Evolutionary conservation across 495 filamentous ascomycete species (phyloP).

Genomic region (Aspergillus hancockii): DNA sequence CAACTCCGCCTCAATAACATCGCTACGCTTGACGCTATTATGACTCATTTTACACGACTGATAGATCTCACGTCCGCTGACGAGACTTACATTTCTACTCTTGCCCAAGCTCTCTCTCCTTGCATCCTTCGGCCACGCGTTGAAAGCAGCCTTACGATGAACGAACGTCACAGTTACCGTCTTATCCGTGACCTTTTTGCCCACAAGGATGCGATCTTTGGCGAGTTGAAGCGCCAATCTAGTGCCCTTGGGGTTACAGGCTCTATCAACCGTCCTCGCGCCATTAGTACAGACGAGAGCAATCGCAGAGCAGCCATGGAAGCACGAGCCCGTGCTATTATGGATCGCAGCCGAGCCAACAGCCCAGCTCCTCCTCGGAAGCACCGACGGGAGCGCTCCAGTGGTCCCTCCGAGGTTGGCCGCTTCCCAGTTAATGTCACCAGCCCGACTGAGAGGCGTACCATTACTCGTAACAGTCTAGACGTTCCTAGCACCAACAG

Average conservation of each 20-base stretch:
- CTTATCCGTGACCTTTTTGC: slow-evolving; percentile 90
- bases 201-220: slow-evolving; percentile 93
- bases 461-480: slow-evolving; percentile 55
- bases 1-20: slow-evolving; percentile 97
- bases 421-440: slow-evolving; percentile 78
- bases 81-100: slow-evolving; percentile 74
- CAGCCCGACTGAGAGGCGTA: slow-evolving; percentile 58
- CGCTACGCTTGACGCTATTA: slow-evolving; percentile 94
- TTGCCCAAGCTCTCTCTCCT: slow-evolving; percentile 78
- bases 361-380: slow-evolving; percentile 68
- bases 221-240: slow-evolving; percentile 90
- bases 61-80: slow-evolving; percentile 97
- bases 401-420: slow-evolving; percentile 67
- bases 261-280: slow-evolving; percentile 62
- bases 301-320: slow-evolving; percentile 93
- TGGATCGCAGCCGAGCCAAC: slow-evolving; percentile 69
- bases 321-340: slow-evolving; percentile 81
- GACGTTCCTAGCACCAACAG: slow-evolving; percentile 58
- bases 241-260: slow-evolving; percentile 52
- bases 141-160: slow-evolving; percentile 88
- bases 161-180: slow-evolving; percentile 90
- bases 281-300: slow-evolving; percentile 94
- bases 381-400: slow-evolving; percentile 77
- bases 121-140: slow-evolving; percentile 85
- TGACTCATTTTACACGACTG: slow-evolving; percentile 95